A percentile compares a stretch with the other conserved stretches of the same genome.
phyloP scores from a whole-genome alignment of 2,329 filamentous ascomycete genomes.

The Myrmaecium sp. region DNA sequence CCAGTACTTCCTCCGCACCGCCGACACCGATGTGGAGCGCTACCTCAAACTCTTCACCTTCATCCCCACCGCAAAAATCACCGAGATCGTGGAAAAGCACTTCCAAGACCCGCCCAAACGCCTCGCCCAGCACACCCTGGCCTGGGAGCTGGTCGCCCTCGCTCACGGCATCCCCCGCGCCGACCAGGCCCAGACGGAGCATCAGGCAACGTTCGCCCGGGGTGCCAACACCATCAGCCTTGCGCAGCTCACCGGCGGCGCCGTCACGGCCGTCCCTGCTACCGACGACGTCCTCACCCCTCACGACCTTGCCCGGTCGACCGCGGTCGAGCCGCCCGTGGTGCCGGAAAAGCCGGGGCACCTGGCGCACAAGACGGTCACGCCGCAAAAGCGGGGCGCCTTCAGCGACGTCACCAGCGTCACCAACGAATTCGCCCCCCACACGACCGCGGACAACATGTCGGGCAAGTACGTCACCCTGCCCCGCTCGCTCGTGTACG shows the following conservation, averaged over 20 bases:
- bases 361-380: not conserved
- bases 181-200: conserved; percentile 40
- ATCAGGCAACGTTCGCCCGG: conserved; percentile 29
- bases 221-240: conserved; percentile 15
- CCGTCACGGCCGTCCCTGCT: not conserved
- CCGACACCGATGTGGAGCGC: conserved; percentile 65
- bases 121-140: conserved; percentile 66
- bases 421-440: conserved; percentile 12
- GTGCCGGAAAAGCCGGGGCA: not conserved
- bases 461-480: conserved; percentile 40
- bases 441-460: conserved; percentile 14
- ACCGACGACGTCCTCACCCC: conserved; percentile 12
- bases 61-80: conserved; percentile 53
- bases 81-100: conserved; percentile 51
- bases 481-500: conserved; percentile 37
- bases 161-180: conserved; percentile 57
- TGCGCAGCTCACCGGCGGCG: conserved; percentile 10
- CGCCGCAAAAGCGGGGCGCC: not conserved
- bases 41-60: conserved; percentile 88
- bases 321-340: too few relatives aligned
- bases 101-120: conserved; percentile 50
- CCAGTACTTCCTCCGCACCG: conserved; percentile 68
- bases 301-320: conserved; percentile 1
- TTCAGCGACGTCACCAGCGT: conserved; percentile 13
- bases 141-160: conserved; percentile 64